Base-by-base conservation (phyloP, 2,329 filamentous ascomycete genomes). In the Neocatenulostroma microsporum region DNA sequence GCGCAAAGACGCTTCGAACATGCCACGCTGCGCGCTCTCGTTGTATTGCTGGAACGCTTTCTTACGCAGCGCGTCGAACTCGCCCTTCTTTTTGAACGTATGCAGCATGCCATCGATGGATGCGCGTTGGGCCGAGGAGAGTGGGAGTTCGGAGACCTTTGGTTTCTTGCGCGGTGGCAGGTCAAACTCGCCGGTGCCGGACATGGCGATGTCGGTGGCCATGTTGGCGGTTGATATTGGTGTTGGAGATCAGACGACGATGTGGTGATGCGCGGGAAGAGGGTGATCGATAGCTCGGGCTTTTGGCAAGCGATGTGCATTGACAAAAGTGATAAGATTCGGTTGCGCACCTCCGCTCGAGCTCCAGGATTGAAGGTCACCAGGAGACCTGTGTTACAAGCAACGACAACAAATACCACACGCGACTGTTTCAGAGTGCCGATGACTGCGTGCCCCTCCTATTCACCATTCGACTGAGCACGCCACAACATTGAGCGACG, bases 41-140 rank as follows among this genome's bases (percentile, higher is more conserved):
- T 55, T 57, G 47, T 58, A 84, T 40, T 83, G 78, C 30, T 82
- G 76, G 74, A 83, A 86, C 9, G 84, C 72, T 50, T 83, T 74
- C 56, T 86, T 88, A 43, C 84, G 78, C 45, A 88, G 74, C 11
- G 73, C 67, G 61, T 91, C 84, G 55, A 88, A 91, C 39, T 82
- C 82, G 42, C 84, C 84, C 61, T 85, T 86, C 64, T 88, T 89
- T 63, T 88, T 88, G 66, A 88, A 89, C 9, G 74, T 80, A 55
- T 84, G 80, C n/a, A 83, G 75, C 15, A 89, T 72, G 12, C 72
- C 74, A 50, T 88, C 83, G 39, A 89, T 85, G 2, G 80, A 78
- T 2, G 74, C 73, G 46, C 82, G 73, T 35, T 84, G 84, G n/a
- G 77, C 73, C 3, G 80, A 81, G 4, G 82, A 74, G 14, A 88